A percentile compares a stretch with the other conserved stretches of the same genome.
These are phyloP conservation scores for Plasmodium gonderi DNA, from an alignment of 169 alveolate genomes.

Conservation along the genomic window DNA sequence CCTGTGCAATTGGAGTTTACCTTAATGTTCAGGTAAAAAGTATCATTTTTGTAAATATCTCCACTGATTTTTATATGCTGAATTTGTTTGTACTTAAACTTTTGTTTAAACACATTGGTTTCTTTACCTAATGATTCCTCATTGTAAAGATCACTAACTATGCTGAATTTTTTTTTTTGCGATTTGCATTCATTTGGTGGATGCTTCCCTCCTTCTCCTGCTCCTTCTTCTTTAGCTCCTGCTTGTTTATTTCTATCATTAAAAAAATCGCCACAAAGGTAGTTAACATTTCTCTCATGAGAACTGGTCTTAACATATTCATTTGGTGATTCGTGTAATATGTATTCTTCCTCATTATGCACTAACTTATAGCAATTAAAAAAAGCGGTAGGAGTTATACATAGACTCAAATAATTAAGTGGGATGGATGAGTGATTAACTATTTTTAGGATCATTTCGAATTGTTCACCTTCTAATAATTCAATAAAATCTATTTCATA, in stretches of 20 bases:
- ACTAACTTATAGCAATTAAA: constrained; percentile 48
- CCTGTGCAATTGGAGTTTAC: constrained; percentile 27
- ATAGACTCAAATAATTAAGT: constrained; percentile 12
- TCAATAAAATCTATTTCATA: constrained; percentile 57
- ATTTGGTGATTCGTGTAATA: not conserved
- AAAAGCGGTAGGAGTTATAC: constrained; percentile 36
- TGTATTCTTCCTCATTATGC: constrained; percentile 6
- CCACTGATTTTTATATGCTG: constrained; percentile 51
- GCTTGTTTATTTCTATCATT: not conserved
- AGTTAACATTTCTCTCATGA: not conserved
- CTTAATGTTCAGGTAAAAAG: constrained; percentile 16
- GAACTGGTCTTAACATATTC: not conserved
- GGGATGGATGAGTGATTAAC: constrained; percentile 31
- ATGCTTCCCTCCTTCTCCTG: not conserved
- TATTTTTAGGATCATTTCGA: constrained; percentile 22
- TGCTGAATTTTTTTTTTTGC: not conserved
- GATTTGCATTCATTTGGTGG: not conserved
- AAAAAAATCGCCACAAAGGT: not conserved
- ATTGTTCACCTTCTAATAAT: constrained; percentile 36
- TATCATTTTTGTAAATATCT: constrained; percentile 3
- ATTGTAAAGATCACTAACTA: constrained; percentile 11
- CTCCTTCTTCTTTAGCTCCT: not conserved
- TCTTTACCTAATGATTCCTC: constrained; percentile 25
- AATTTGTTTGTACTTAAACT: constrained; percentile 56
- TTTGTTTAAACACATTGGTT: constrained; percentile 45